Conservation (phyloP, 1,284 basidiomycete species). For the Leccinum pseudoinsigne region DNA sequence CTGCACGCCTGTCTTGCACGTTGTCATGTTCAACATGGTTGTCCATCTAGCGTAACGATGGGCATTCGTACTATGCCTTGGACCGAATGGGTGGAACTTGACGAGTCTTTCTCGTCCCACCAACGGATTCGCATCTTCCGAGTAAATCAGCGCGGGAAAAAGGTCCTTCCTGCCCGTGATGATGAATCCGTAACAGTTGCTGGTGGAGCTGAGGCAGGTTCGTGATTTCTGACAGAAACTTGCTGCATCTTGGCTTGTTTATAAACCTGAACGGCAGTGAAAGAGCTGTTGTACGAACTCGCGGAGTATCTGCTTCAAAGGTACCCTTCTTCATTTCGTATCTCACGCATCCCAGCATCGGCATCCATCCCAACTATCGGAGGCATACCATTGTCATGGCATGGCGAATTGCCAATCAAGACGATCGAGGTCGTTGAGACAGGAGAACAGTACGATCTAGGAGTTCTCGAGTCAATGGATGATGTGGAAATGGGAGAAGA, state of each 20-base stretch:
- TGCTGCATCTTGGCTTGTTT: neutral
- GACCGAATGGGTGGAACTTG: conserved; percentile 59
- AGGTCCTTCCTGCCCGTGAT: conserved; percentile 41
- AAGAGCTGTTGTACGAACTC: conserved; percentile 50
- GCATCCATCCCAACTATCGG: conserved; percentile 12
- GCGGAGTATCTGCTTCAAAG: conserved; percentile 33
- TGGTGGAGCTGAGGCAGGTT: conserved; percentile 57
- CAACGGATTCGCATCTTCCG: no score
- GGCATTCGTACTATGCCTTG: conserved; percentile 67
- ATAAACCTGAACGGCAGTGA: conserved; percentile 37
- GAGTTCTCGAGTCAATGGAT: conserved; percentile 33
- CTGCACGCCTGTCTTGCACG: neutral
- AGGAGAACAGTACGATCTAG: conserved; percentile 51
- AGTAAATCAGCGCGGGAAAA: no score
- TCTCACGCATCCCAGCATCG: conserved; percentile 41
- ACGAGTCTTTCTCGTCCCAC: no score
- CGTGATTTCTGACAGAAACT: conserved; percentile 12
- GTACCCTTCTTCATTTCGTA: conserved; percentile 30
- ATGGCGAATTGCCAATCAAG: conserved; percentile 49
- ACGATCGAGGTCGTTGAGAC: conserved; percentile 55
- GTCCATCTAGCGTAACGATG: conserved; percentile 59
- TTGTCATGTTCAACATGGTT: neutral
- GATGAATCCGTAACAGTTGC: conserved; percentile 47
- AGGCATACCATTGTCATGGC: conserved; percentile 33
- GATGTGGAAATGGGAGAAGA: conserved; percentile 41